A percentile compares a stretch with the other conserved stretches of the same genome.
These are phyloP conservation scores for Ensete ventricosum DNA, from an alignment of 176 grass and related monocot genomes.

Conservation along the genomic window DNA sequence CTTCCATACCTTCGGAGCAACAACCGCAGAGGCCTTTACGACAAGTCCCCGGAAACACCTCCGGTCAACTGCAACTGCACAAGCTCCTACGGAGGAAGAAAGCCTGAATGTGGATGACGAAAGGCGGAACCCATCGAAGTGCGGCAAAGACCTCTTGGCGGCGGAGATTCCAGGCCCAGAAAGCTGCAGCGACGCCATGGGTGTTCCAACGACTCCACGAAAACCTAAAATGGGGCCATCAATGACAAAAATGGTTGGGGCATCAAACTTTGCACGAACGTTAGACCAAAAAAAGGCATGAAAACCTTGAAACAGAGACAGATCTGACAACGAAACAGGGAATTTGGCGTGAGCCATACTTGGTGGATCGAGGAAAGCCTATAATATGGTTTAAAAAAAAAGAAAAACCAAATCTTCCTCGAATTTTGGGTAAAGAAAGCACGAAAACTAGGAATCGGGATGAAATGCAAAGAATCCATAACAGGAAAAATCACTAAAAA, in stretches of 20 bases:
- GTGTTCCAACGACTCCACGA: not conserved
- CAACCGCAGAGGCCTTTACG: constrained; percentile 50
- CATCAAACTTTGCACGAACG: too few relatives aligned
- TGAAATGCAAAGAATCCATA: too few relatives aligned
- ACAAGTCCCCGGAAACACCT: constrained; percentile 33
- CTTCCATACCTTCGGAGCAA: constrained; percentile 52
- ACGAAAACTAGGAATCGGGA: too few relatives aligned
- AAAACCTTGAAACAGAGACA: too few relatives aligned
- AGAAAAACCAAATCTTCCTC: too few relatives aligned
- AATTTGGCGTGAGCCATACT: too few relatives aligned
- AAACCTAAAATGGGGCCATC: not conserved
- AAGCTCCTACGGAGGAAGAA: not conserved
- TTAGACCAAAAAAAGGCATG: too few relatives aligned
- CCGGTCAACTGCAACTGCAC: not conserved
- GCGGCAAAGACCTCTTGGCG: constrained; percentile 17
- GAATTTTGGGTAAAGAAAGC: too few relatives aligned
- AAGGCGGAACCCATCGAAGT: constrained; percentile 30
- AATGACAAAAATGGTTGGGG: not conserved
- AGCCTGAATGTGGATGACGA: constrained; percentile 11
- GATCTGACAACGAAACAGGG: too few relatives aligned
- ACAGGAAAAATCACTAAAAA: too few relatives aligned
- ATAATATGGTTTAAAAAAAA: too few relatives aligned
- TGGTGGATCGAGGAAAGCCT: too few relatives aligned
- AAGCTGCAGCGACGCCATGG: constrained; percentile 49
- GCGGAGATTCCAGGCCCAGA: constrained; percentile 14